Base-by-base conservation (phyloP, 352 stramenopile genomes). In the Globisporangium splendens region DNA sequence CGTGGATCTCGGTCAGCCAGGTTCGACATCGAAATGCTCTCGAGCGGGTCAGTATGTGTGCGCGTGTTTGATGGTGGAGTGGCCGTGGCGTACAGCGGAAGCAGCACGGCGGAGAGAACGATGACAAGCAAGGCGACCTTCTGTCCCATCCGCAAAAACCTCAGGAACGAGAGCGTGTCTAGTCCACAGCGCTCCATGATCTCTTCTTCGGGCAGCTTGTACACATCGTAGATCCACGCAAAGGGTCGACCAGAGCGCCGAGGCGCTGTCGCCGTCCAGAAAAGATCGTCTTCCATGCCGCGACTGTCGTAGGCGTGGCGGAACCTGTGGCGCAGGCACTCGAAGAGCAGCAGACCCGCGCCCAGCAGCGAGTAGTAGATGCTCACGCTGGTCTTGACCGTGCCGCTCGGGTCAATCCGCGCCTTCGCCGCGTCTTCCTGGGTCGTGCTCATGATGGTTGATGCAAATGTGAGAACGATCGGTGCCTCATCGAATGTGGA, bases 21-120 rank as follows among this genome's bases (percentile, higher is more conserved):
- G 61, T 91, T 93, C 33, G 78, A 89, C 80, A 93, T 89, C 31
- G 72, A 89, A 57, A 93, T 87, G 24, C 67, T 65, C 42, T 73
- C 71, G 28, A 93, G 54, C 14, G 77, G 69, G 43, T 93, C 84
- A 38, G 85, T 66, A 3, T 43, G 24, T 6, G 56, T 52, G 21
- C 44, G 54, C 50, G 31, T 69, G 5, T 59, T 72, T 13, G 49
- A 44, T 14, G 57, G 61, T 12, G 63, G 49, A 10, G 49, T 58
- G 17, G 77, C 77, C 10, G 81, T 89, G 38, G 78, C 81, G 41
- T 87, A 93, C 41, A 93, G 56, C 13, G 84, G 82, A 50, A 93
- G 89, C 15, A 93, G 68, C 54, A 72, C 61, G 2, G 47, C 69
- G 0, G 81, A 91, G 39, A 86, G 75, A 17, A n/a, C 50, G 24